These are phyloP conservation scores for Nepenthes alata DNA, from an alignment of 179 eudicot species.

Conservation along the genomic window DNA sequence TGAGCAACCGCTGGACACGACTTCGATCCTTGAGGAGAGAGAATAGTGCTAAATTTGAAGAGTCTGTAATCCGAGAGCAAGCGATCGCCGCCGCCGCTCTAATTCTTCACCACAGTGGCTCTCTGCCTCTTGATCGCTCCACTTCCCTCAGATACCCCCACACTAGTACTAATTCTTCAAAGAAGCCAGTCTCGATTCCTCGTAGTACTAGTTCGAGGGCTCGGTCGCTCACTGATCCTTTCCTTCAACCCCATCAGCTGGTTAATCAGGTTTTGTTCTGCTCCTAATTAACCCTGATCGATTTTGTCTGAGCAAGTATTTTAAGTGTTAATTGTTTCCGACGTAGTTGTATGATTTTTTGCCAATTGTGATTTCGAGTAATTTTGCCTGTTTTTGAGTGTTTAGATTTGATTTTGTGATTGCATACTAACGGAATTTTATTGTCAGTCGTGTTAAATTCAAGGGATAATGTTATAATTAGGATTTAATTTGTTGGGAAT, in stretches of 20 bases:
- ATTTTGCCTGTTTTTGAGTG: too few species aligned
- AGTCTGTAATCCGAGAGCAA: slow-evolving; percentile 45
- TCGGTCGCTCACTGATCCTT: slow-evolving; percentile 66
- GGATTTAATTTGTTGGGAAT: too few species aligned
- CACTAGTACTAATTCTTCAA: slow-evolving; percentile 13
- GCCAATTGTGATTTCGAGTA: too few species aligned
- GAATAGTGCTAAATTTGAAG: slow-evolving; percentile 17
- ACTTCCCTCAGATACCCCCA: slow-evolving; percentile 42
- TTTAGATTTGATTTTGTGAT: too few species aligned
- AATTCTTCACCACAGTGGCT: slow-evolving; percentile 29
- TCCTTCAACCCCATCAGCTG: slow-evolving; percentile 70
- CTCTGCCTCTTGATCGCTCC: slow-evolving; percentile 55
- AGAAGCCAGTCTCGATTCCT: slow-evolving; percentile 31
- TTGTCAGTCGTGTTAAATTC: too few species aligned
- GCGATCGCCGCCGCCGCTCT: slow-evolving; percentile 71
- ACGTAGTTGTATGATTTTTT: too few species aligned
- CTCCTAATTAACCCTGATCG: background rate
- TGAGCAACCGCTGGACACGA: slow-evolving; percentile 40
- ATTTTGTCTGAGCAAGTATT: background rate
- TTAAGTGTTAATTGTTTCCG: background rate
- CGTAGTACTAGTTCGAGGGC: slow-evolving; percentile 72
- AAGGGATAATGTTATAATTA: too few species aligned
- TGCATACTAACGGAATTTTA: too few species aligned
- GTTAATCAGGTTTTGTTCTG: slow-evolving; percentile 34
- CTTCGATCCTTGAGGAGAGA: slow-evolving; percentile 33